Conservation (phyloP, 208 protist species). For the Acanthamoeba royreba region DNA sequence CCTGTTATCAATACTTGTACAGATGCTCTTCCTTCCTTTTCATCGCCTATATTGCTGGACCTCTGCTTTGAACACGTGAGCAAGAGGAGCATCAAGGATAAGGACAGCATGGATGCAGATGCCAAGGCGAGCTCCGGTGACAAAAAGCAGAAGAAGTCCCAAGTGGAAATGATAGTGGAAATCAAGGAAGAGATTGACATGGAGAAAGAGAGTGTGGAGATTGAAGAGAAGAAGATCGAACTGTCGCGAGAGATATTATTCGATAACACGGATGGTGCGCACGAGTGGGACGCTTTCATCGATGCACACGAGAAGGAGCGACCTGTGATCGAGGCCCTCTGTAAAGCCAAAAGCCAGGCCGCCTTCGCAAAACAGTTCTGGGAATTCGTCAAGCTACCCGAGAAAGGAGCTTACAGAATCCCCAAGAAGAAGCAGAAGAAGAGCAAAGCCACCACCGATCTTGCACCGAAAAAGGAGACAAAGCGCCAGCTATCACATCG, state of each 20-base stretch:
- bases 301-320: background rate
- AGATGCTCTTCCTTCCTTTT: background rate
- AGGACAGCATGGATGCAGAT: background rate
- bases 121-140: no score
- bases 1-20: no score
- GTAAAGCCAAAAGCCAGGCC: no score
- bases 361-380: no score
- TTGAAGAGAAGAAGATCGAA: background rate
- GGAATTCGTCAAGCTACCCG: no score
- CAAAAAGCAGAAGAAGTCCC: no score
- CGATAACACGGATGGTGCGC: background rate
- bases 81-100: background rate
- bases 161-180: background rate
- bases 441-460: no score
- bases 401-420: no score
- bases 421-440: no score
- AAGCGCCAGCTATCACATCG: background rate
- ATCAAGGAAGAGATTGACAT: background rate
- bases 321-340: no score
- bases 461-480: no score
- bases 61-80: background rate
- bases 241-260: background rate
- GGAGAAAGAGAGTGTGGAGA: background rate
- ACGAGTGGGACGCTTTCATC: background rate
- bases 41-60: background rate